Evolutionary conservation across 352 stramenopile genomes (phyloP).

Genomic region (Globisporangium canariense): DNA sequence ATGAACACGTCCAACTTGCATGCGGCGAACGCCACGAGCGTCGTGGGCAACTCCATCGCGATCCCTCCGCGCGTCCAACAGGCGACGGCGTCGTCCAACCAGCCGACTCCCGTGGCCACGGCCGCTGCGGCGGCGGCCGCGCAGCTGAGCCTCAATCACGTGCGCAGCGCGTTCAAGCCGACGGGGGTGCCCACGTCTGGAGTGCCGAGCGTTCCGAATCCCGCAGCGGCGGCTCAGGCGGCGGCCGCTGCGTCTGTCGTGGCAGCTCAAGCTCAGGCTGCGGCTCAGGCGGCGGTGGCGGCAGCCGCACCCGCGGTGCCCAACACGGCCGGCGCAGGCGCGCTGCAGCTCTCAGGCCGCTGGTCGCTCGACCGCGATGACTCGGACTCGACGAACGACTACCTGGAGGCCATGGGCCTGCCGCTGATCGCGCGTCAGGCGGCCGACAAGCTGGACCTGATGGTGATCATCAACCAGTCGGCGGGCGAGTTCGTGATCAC

Average conservation of each 20-base stretch:
- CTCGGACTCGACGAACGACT: slow-evolving; percentile 89
- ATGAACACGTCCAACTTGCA: slow-evolving; percentile 68
- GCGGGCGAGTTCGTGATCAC: slow-evolving; percentile 85
- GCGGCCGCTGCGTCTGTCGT: slow-evolving; percentile 19
- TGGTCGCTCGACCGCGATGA: slow-evolving; percentile 85
- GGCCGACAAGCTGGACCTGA: slow-evolving; percentile 85
- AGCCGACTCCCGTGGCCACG: slow-evolving; percentile 26
- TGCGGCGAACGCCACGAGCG: slow-evolving; percentile 74
- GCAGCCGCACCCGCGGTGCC: slow-evolving; percentile 33
- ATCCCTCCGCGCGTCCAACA: slow-evolving; percentile 43
- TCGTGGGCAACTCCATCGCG: slow-evolving; percentile 74
- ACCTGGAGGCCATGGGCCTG: slow-evolving; percentile 80
- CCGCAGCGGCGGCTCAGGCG: background rate
- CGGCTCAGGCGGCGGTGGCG: slow-evolving; percentile 17
- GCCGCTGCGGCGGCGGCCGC: slow-evolving; percentile 28
- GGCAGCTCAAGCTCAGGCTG: slow-evolving; percentile 10
- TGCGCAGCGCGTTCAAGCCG: slow-evolving; percentile 72
- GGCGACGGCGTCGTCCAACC: slow-evolving; percentile 17
- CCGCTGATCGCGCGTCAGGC: slow-evolving; percentile 84
- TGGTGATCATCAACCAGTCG: slow-evolving; percentile 87
- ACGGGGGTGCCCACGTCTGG: slow-evolving; percentile 23
- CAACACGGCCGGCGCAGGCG: slow-evolving; percentile 71
- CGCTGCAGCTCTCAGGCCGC: slow-evolving; percentile 77
- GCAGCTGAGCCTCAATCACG: slow-evolving; percentile 60
- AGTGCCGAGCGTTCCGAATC: slow-evolving; percentile 23